Base-by-base conservation (phyloP, 495 filamentous ascomycete species). In the Barbatosphaeria neglecta region DNA sequence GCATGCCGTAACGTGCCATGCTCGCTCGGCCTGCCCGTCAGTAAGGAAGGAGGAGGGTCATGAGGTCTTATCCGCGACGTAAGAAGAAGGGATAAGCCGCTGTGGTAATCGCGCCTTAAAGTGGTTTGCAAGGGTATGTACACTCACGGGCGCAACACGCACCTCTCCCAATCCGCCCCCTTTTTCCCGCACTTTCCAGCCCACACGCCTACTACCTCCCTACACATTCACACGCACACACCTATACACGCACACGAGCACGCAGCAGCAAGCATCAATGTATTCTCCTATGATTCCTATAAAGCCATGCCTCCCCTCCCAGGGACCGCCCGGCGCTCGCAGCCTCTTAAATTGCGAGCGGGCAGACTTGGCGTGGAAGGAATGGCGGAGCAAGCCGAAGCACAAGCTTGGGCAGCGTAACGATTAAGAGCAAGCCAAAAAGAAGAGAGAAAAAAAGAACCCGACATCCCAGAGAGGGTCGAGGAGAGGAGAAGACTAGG, bases 1-100 rank as follows among this genome's bases (percentile, higher is more conserved):
- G 6, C 39, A 41, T 41, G 39, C 24, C 39, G 39, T 41, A 41
- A 41, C 39, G 39, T 41, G 39, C 24, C 39, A n/a, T n/a, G 31
- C 13, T 4, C 31, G 27, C 9, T 16, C 22, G 16, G n/a, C 15
- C 17, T 22, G 11, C 20, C 24, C 39, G 39, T 41, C 39, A 41
- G 11, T 24, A 24, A 24, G 39, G 13, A 24, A 22, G 22, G 10
- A 41, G 15, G 20, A 24, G 39, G 4, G 39, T 22, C 39, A 41
- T 41, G 39, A 41, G 17, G 17, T 41, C 20, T 24, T 15, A 41
- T n/a, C 39, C 39, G 22, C 39, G 39, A 24, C 20, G 39, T 41
- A 41, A n/a, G 39, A 41, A 41, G 39, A 41, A 41, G 39, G 39
- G 22, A 23, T 23, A 39, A 41, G 39, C 13, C 20, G 15, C 15